A percentile compares a stretch with the other conserved stretches of the same genome.
phyloP scores from a whole-genome alignment of 768 basidiomycete genomes.

The Flagelloscypha sp. region DNA sequence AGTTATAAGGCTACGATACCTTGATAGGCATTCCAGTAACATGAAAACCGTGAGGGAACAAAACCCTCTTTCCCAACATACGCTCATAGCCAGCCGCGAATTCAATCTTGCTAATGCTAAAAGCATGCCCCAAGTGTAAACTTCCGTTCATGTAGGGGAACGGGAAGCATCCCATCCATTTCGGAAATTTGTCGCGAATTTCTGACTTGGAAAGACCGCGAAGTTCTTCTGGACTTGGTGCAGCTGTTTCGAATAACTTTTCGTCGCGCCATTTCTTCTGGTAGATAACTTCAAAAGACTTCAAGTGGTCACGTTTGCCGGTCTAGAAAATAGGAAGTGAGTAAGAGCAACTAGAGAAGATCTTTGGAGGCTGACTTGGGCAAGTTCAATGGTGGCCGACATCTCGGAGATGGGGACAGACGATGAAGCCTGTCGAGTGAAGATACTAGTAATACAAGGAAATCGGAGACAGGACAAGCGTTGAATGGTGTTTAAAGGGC shows the following conservation, averaged over 20 bases:
- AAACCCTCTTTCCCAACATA: constrained; percentile 86
- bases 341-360: constrained; percentile 1
- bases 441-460: too few relatives aligned
- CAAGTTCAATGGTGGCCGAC: constrained; percentile 60
- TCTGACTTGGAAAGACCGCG: constrained; percentile 55
- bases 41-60: constrained; percentile 98
- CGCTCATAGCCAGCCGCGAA: constrained; percentile 93
- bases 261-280: constrained; percentile 75
- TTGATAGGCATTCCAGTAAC: constrained; percentile 99
- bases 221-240: constrained; percentile 63
- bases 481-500: too few relatives aligned
- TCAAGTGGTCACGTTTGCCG: constrained; percentile 85
- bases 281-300: constrained; percentile 74
- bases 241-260: constrained; percentile 75
- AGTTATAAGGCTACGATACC: constrained; percentile 30
- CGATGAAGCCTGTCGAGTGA: too few relatives aligned
- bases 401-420: constrained; percentile 21
- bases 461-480: too few relatives aligned
- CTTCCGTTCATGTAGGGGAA: constrained; percentile 99
- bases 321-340: constrained; percentile 47
- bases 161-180: constrained; percentile 97
- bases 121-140: constrained; percentile 93
- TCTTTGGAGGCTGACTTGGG: too few relatives aligned
- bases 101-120: constrained; percentile 97
- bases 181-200: constrained; percentile 72